These are phyloP conservation scores for Omphalea diandra DNA, from an alignment of 441 rosid genomes.

Conservation along the genomic window DNA sequence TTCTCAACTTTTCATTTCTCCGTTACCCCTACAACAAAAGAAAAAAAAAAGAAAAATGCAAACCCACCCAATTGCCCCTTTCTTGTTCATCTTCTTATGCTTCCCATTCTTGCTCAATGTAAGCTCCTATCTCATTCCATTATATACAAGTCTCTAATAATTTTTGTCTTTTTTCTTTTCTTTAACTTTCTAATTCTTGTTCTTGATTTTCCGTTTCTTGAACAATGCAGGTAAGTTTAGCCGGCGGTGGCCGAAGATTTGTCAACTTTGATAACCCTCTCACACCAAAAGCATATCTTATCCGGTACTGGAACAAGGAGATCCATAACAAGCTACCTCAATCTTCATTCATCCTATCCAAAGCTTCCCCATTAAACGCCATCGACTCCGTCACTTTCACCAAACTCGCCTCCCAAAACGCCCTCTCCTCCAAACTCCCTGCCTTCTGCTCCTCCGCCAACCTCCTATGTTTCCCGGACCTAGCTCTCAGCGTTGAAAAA, in stretches of 20 bases:
- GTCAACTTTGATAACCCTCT: slow-evolving; percentile 58
- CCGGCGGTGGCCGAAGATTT: slow-evolving; percentile 23
- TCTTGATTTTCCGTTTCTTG: not conserved
- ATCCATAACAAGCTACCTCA: slow-evolving; percentile 42
- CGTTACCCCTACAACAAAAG: no score
- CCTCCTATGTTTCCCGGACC: slow-evolving; percentile 80
- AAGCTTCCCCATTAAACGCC: slow-evolving; percentile 69
- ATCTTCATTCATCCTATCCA: slow-evolving; percentile 60
- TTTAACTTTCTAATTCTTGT: not conserved
- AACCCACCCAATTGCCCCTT: slow-evolving; percentile 22
- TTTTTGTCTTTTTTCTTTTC: not conserved
- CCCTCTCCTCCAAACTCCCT: slow-evolving; percentile 50
- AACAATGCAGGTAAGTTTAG: slow-evolving; percentile 57
- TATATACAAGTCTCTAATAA: not conserved
- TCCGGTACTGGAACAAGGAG: slow-evolving; percentile 86
- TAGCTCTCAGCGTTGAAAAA: slow-evolving; percentile 51
- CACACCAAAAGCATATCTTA: slow-evolving; percentile 64
- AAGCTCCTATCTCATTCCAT: slow-evolving; percentile 17
- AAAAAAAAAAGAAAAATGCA: slow-evolving; percentile 21
- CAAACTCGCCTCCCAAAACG: slow-evolving; percentile 61
- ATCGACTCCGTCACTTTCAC: slow-evolving; percentile 61
- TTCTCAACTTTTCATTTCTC: slow-evolving; percentile 18
- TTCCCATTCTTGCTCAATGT: slow-evolving; percentile 33
- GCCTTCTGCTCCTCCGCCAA: slow-evolving; percentile 75
- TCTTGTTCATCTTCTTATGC: slow-evolving; percentile 10